Conservation (phyloP, 2,329 filamentous ascomycete species). For the Phaeosphaeria sp. region DNA sequence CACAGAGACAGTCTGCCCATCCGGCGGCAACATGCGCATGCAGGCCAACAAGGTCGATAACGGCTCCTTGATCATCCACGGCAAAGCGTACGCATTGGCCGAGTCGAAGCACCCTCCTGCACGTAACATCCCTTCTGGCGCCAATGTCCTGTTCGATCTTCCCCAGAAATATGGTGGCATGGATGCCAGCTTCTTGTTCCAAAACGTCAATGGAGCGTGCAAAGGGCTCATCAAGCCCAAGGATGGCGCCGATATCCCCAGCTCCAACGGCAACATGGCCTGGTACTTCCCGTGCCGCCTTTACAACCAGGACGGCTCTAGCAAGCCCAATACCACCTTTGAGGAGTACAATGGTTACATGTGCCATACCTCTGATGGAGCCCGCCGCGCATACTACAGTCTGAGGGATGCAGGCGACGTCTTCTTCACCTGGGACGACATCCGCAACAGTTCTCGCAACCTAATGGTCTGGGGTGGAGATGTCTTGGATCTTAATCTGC, state of each 20-base stretch:
- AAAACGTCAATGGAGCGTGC: conserved; percentile 97
- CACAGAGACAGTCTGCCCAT: conserved; percentile 83
- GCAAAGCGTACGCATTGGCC: conserved; percentile 84
- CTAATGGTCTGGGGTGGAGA: conserved; percentile 93
- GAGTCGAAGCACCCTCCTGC: conserved; percentile 80
- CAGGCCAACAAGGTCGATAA: conserved; percentile 80
- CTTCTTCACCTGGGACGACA: conserved; percentile 94
- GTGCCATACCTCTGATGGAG: conserved; percentile 79
- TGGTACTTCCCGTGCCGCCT: conserved; percentile 97
- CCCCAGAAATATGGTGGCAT: conserved; percentile 81
- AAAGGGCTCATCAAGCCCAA: conserved; percentile 84
- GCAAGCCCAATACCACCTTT: conserved; percentile 73
- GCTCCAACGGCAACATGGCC: conserved; percentile 72
- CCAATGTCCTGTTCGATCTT: conserved; percentile 90
- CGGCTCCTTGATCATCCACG: conserved; percentile 97
- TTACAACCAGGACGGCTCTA: conserved; percentile 93
- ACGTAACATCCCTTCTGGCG: conserved; percentile 72
- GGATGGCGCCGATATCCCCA: conserved; percentile 75
- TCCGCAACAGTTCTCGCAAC: conserved; percentile 87
- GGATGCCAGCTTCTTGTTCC: conserved; percentile 96
- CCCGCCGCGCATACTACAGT: conserved; percentile 77
- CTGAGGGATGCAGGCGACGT: conserved; percentile 80
- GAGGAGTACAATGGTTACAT: conserved; percentile 83
- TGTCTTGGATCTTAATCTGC: conserved; percentile 86
- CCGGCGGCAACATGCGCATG: conserved; percentile 70